These are phyloP conservation scores for Rhamnella rubrinervis DNA, from an alignment of 331 rosid species.

Conservation along the genomic window DNA sequence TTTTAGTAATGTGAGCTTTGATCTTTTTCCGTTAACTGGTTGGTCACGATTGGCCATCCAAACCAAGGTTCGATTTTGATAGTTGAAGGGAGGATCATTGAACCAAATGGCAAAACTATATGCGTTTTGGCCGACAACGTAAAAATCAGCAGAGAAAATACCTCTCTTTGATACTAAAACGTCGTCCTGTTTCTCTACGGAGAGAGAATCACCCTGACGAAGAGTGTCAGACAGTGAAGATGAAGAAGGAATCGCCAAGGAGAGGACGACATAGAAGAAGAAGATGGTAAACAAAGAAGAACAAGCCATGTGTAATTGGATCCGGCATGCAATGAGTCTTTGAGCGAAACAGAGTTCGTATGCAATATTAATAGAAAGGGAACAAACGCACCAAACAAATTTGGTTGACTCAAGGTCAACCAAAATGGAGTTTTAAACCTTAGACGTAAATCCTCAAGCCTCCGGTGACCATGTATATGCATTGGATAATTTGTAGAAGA, in stretches of 20 bases:
- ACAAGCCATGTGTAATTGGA: no score
- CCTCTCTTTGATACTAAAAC: neutral
- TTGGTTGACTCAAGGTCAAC: no score
- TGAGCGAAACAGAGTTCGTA: no score
- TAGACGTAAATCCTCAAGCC: no score
- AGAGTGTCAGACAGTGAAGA: neutral
- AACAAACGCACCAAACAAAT: no score
- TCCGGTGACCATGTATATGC: no score
- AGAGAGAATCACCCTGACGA: slow-evolving; percentile 31
- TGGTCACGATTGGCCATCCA: slow-evolving; percentile 32
- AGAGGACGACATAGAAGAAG: neutral
- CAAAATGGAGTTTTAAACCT: no score
- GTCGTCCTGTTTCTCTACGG: neutral
- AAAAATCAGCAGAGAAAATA: neutral
- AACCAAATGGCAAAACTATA: slow-evolving; percentile 27
- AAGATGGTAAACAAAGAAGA: no score
- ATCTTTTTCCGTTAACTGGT: slow-evolving; percentile 26
- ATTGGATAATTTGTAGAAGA: no score
- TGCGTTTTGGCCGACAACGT: slow-evolving; percentile 9
- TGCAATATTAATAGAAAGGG: no score
- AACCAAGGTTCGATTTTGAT: slow-evolving; percentile 7
- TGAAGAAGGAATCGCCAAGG: neutral
- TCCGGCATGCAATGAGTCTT: no score
- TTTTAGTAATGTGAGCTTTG: slow-evolving; percentile 1
- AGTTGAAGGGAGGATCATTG: neutral